Evolutionary conservation across 768 basidiomycete species (phyloP), one percentile per base, ranked within the genome.

Genomic region (Lyophyllum decastes): DNA sequence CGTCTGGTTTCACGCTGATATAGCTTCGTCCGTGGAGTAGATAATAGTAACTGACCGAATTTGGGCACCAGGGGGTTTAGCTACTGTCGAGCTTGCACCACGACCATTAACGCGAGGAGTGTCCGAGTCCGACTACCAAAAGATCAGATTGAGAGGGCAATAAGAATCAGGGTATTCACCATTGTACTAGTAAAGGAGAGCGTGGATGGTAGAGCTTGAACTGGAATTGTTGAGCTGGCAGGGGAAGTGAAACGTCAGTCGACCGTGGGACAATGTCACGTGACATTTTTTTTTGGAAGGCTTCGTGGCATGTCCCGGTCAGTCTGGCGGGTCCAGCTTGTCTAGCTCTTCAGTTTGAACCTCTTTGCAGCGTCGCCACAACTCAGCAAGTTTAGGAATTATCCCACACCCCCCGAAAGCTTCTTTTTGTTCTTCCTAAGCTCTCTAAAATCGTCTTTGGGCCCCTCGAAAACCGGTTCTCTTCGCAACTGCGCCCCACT

Each of bases 61-160:
- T 74, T 90, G 88, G 62, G 88, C 87, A 68, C 89, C 90, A 59
- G 89, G 86, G 7, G 90, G 90, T 74, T 85, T 90, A 49, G 83
- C 86, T 54, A 89, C 83, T 43, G 76, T 79, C 43, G 76, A 76
- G 46, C 78, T 59, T 65, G 72, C 71, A 60, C 72, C 71, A 62
- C 77, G 77, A 48, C 73, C 63, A 70, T 75, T 73, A 65, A 77
- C 64, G 64, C 76, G 78, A 64, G 85, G 77, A 60, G 82, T 79
- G 69, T 93, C 91, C 67, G 91, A 92, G 78, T 93, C 91, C 64
- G 91, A 93, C 91, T 92, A 58, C 5, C 61, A 34, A n/a, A 48
- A 38, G 35, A 51, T 53, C 45, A 57, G 38, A 6, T 25, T 19
- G 6, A 35, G 52, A 5, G 38, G 44, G 35, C 19, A 27, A 16